Base-by-base conservation (phyloP, 805 yeast genomes). In the Saccharomycopsis babjevae region DNA sequence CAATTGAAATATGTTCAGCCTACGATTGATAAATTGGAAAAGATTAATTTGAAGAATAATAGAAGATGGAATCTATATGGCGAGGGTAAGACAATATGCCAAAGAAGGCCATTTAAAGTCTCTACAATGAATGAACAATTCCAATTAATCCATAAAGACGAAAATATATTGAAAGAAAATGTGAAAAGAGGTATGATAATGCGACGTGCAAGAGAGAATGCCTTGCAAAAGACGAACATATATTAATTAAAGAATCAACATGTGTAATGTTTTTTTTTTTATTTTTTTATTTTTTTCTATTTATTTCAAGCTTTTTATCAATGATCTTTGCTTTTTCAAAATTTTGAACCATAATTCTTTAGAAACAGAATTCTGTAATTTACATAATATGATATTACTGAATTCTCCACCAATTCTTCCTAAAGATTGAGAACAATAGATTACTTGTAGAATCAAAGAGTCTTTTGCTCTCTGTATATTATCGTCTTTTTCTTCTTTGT, bases 341-440 rank as follows among this genome's bases (percentile, higher is more conserved):
- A 81, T 79, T 13, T 64, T 66, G 4, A 64, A 64, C 84, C 84
- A 81, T 54, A 77, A 77, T 5, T 66, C 64, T 30, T 71, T 68
- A n/a, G 75, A 71, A 36, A 52, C 8, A 20, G 28, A 66, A 69
- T 0, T 66, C 54, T n/a, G 61, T 15, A 82, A 67, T 50, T 76
- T 75, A 62, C 76, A 71, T 0, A 79, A 69, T 58, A 84, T 71
- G n/a, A 80, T 65, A 36, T 77, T 71, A 73, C 88, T 86, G 70
- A 89, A 88, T 66, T 87, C 89, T 3, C 82, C 83, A 15, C 88
- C 86, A 22, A 83, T 81, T 64, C 91, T 76, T 0, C 87, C 84
- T 58, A 93, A 76, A 42, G 96, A 85, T 69, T 87, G 90, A n/a
- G 96, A 86, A 66, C 97, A 89, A 73, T 92, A 93, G 0, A 89